Evolutionary conservation across 2,329 filamentous ascomycete genomes (phyloP), one percentile per base, ranked within the genome.

Genomic region (Stachybotrys elegans): DNA sequence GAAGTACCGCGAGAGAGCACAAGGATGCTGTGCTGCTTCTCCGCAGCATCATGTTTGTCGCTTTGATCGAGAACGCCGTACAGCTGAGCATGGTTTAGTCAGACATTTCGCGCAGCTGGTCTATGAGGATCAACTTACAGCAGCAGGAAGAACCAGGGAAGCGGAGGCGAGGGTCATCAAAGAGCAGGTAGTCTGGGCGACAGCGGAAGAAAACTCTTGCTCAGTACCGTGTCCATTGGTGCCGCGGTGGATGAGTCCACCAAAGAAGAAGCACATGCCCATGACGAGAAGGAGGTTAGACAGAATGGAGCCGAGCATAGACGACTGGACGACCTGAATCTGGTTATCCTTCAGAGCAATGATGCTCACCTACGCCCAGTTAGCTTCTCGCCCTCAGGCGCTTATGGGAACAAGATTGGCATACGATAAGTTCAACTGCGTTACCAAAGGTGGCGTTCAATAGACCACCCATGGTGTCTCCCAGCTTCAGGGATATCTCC

Each of bases 301-400:
- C 31, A 97, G 75, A 55, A 97, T 95, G 58, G 88, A 94, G 39
- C 93, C 92, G 25, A 97, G 82, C 91, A 97, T 97, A 51, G 89
- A 95, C 17, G 92, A 86, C 69, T 97, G 93, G n/a, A 97, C 92
- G 52, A 97, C 91, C 57, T 92, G 84, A 60, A 96, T 94, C 68
- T 97, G 86, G 50, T 83, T 81, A 55, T 93, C 82, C 52, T 75
- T 81, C 37, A 98, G 77, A 16, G 93, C 93, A 51, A 97, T 86
- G 55, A 97, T 92, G 63, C 88, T 95, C 61, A 95, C 88, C 87
- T 92, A 59, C 16, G 17, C 12, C 1, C 5, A 31, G 41, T 58
- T 50, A 52, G 51, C 43, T 31, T 22, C n/a, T 4, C 12, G 23
- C 13, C 22, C 4, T 14, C 14, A 22, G 36, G 23, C 7, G 9